These are phyloP conservation scores for Candida broadrunensis DNA, from an alignment of 805 yeast genomes.

Conservation along the genomic window DNA sequence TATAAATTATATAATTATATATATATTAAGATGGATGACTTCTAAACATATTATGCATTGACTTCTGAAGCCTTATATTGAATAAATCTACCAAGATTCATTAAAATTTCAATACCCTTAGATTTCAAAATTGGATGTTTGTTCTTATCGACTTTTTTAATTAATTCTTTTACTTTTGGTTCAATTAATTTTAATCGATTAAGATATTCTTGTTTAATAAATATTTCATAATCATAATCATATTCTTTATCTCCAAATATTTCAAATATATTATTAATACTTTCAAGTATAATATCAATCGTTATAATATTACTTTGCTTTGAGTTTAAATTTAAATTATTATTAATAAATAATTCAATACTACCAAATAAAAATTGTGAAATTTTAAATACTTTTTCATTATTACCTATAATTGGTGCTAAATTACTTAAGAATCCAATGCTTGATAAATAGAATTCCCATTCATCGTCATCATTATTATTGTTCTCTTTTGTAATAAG, in stretches of 20 bases:
- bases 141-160: conserved; percentile 37
- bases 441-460: conserved; percentile 41
- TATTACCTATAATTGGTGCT: conserved; percentile 45
- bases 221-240: conserved; percentile 66
- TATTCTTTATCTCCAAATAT: conserved; percentile 72
- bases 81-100: conserved; percentile 71
- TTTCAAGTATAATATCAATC: conserved; percentile 50
- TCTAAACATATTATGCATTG: too few relatives aligned
- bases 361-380: conserved; percentile 42
- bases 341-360: conserved; percentile 5
- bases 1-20: too few relatives aligned
- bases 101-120: conserved; percentile 63
- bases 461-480: conserved; percentile 8
- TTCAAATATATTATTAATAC: conserved; percentile 68
- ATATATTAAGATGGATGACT: too few relatives aligned
- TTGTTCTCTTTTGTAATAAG: background rate
- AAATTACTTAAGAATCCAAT: conserved; percentile 53
- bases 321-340: conserved; percentile 1
- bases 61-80: conserved; percentile 54
- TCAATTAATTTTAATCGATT: conserved; percentile 22
- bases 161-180: conserved; percentile 15
- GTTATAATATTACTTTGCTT: conserved; percentile 21
- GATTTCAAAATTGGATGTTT: conserved; percentile 53
- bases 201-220: conserved; percentile 52
- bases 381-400: conserved; percentile 42